phyloP scores from a whole-genome alignment of 176 grass and related monocot species.

The Phragmites australis region DNA sequence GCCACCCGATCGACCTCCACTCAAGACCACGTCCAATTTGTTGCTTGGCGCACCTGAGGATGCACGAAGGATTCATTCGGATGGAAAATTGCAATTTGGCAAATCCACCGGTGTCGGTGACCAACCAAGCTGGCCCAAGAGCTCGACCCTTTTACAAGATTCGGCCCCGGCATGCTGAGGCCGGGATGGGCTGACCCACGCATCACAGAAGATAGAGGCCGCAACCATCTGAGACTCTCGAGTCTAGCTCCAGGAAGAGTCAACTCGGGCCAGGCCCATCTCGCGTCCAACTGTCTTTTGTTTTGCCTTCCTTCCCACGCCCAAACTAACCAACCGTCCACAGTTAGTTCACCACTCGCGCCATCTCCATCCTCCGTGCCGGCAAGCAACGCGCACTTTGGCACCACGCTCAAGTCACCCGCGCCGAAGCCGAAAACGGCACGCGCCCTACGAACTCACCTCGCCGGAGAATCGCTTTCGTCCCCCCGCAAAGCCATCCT shows the following conservation, averaged over 20 bases:
- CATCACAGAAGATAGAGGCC: neutral
- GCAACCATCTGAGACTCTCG: neutral
- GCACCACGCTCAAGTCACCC: conserved; percentile 50
- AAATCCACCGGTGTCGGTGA: neutral
- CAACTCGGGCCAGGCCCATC: neutral
- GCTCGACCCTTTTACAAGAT: neutral
- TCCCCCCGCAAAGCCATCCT: conserved; percentile 71
- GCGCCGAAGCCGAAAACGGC: neutral
- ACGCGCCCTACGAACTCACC: neutral
- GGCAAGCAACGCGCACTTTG: conserved; percentile 49
- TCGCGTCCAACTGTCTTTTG: neutral
- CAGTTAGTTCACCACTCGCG: conserved; percentile 22
- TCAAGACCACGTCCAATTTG: neutral
- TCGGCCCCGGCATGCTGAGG: no score
- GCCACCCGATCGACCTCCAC: no score
- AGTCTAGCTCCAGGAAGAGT: neutral
- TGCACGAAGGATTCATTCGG: neutral
- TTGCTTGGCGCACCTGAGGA: neutral
- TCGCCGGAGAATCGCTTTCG: conserved; percentile 69
- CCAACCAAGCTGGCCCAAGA: neutral
- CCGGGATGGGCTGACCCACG: neutral
- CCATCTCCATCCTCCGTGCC: conserved; percentile 37
- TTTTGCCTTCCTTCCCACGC: neutral
- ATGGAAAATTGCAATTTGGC: neutral
- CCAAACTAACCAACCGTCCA: neutral